Percentiles rank a stretch among this genome's conserved stretches.
Evolutionary conservation across 2,329 filamentous ascomycete species (phyloP).

Genomic region (Exophiala spinifera): DNA sequence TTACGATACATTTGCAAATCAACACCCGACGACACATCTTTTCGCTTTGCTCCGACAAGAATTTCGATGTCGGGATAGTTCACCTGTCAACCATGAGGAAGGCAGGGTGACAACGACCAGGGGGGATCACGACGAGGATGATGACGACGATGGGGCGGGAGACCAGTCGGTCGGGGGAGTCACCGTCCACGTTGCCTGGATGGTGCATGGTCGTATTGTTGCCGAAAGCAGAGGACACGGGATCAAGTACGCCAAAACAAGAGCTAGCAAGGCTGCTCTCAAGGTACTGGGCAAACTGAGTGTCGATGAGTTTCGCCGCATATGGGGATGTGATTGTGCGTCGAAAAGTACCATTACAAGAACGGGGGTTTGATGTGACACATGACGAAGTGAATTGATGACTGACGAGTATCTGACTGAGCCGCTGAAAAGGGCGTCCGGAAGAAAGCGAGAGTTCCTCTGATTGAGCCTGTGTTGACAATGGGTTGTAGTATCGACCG

Average conservation of each 20-base stretch:
- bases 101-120: background rate
- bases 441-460: too few relatives aligned
- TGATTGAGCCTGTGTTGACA: too few relatives aligned
- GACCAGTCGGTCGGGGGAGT: conserved; percentile 52
- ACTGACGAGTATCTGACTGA: too few relatives aligned
- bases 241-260: conserved; percentile 69
- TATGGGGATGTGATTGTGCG: conserved; percentile 47
- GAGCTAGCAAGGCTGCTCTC: conserved; percentile 43
- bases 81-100: conserved; percentile 41
- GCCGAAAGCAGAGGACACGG: conserved; percentile 61
- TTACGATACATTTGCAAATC: conserved; percentile 83
- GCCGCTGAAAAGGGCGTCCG: too few relatives aligned
- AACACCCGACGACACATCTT: conserved; percentile 77
- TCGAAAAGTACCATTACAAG: conserved; percentile 4
- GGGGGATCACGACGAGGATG: conserved; percentile 40
- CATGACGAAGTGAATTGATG: too few relatives aligned
- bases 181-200: conserved; percentile 44
- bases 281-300: conserved; percentile 48
- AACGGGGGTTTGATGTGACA: too few relatives aligned
- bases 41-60: conserved; percentile 60
- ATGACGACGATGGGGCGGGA: conserved; percentile 44
- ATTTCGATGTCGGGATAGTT: conserved; percentile 61
- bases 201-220: conserved; percentile 71
- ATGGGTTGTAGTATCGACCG: too few relatives aligned
- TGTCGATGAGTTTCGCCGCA: conserved; percentile 57